Evolutionary conservation across 2,329 filamentous ascomycete species (phyloP).

Genomic region (Colletotrichum phormii): DNA sequence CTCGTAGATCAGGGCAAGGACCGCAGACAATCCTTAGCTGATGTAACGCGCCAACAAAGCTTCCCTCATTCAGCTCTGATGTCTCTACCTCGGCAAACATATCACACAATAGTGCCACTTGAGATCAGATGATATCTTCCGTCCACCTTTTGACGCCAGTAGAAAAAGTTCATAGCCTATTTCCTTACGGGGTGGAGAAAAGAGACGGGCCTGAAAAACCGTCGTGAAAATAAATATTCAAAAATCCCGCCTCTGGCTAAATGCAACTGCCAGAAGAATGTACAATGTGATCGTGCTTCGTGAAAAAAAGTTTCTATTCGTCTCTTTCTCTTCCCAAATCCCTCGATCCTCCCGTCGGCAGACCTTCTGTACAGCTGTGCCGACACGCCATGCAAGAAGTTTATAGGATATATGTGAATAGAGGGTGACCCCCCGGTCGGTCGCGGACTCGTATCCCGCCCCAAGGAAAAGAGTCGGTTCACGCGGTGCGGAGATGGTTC

Average conservation of each 20-base stretch:
- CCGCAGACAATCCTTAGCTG: neutral
- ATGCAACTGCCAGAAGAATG: slow-evolving; percentile 30
- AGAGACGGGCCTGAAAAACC: neutral
- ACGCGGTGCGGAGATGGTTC: slow-evolving; percentile 47
- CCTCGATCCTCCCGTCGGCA: neutral
- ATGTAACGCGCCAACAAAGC: neutral
- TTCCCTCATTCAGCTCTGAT: neutral
- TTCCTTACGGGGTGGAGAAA: neutral
- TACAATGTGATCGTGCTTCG: slow-evolving; percentile 31
- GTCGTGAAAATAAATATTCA: neutral
- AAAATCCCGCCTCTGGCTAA: slow-evolving; percentile 1
- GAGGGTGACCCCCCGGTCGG: neutral
- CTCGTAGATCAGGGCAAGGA: neutral
- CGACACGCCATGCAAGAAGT: slow-evolving; percentile 27
- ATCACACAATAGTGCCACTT: neutral
- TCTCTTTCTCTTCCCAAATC: neutral
- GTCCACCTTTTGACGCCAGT: neutral
- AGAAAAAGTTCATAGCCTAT: neutral
- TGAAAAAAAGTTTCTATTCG: slow-evolving; percentile 20
- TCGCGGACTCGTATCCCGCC: neutral
- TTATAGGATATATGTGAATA: neutral
- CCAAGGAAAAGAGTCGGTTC: neutral
- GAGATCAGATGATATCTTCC: neutral
- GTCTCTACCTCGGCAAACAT: neutral
- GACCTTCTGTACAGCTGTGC: neutral